phyloP scores from a whole-genome alignment of 1,284 basidiomycete genomes.

The Exobasidium cylindrosporum region DNA sequence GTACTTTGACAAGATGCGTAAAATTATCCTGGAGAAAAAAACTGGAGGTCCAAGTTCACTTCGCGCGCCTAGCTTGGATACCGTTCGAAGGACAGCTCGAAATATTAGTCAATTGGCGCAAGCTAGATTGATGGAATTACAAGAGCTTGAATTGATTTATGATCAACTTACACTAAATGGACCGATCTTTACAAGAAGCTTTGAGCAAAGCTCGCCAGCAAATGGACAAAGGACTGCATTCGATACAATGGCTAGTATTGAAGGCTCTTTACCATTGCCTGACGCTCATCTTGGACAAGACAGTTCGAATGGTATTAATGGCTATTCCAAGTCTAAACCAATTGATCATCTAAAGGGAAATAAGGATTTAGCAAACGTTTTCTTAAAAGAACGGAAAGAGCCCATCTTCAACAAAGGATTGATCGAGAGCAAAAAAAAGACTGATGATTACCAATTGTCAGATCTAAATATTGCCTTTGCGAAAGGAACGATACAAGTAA shows the following conservation, averaged over 20 bases:
- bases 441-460: slow-evolving; percentile 25
- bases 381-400: not conserved
- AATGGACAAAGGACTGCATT: not conserved
- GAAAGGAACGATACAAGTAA: slow-evolving; percentile 31
- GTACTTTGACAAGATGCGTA: slow-evolving; percentile 68
- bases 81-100: slow-evolving; percentile 74
- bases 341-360: not conserved
- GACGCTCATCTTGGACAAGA: too few relatives aligned
- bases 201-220: not conserved
- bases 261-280: not conserved
- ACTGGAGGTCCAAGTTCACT: slow-evolving; percentile 61
- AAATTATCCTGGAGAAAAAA: slow-evolving; percentile 65
- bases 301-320: too few relatives aligned
- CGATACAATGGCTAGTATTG: not conserved
- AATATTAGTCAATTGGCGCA: slow-evolving; percentile 68
- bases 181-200: not conserved
- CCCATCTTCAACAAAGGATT: not conserved
- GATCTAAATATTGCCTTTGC: slow-evolving; percentile 44
- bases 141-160: slow-evolving; percentile 63
- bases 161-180: slow-evolving; percentile 30
- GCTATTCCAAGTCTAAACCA: too few relatives aligned
- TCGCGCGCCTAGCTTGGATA: slow-evolving; percentile 77
- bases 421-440: slow-evolving; percentile 16
- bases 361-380: not conserved
- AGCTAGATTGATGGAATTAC: slow-evolving; percentile 66